Base-by-base conservation (phyloP, 805 yeast genomes). In the Candida odintsovae region DNA sequence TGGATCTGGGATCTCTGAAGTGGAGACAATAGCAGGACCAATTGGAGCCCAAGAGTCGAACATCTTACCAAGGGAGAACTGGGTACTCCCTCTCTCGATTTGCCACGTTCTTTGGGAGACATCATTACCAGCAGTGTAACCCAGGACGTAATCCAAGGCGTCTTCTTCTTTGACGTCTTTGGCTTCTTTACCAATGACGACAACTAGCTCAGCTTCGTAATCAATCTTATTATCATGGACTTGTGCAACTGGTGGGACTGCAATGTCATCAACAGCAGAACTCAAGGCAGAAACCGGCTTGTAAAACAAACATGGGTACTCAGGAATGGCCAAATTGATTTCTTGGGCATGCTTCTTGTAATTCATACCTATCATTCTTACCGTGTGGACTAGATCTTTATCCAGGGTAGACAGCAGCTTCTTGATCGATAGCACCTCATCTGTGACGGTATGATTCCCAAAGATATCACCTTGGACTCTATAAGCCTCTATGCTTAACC, bases 71-170 rank as follows among this genome's bases (percentile, higher is more conserved):
- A 71, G 59, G 35, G 70, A 62, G 69, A 77, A 78, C 52, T 78
- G 83, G 18, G 78, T 67, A 3, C 80, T 79, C 29, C 80, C 79
- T 33, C 72, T 64, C 42, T 71, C 67, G 41, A 69, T 64, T 55
- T 78, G 82, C 82, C 82, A 77, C n/a, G 70, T 70, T 46, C 83
- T 65, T 53, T 76, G 79, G 12, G 80, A 74, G 10, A 78, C 75
- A 55, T 78, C 83, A 58, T 78, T 75, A 5, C 82, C 82, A 19
- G 71, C 71, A 2, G 78, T 56, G 58, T 75, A 78, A 9, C 83
- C 83, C 18, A 75, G 58, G 4, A 78, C 73, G 48, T 76, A 67
- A 40, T 68, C 63, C 42, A 70, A 58, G 5, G 81, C 82, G 18
- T 74, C 65, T 18, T 61, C 69, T 18, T 56, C 65, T 16, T 66